Evolutionary conservation across 2,329 filamentous ascomycete genomes (phyloP).

Genomic region (Fusarium drepaniforme): DNA sequence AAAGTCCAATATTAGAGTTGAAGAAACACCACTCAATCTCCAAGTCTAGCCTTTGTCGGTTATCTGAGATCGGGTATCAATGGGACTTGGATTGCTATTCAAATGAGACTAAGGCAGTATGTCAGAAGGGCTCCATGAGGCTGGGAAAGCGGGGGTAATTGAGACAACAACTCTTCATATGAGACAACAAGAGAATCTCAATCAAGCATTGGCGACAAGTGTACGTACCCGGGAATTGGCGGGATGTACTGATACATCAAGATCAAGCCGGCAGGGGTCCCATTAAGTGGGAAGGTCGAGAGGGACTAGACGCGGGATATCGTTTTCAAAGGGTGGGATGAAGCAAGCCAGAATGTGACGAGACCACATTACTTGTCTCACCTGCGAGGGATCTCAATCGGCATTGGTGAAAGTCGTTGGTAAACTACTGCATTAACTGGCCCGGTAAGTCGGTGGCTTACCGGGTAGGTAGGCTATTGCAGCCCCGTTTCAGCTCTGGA

Average conservation of each 20-base stretch:
- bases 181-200: not conserved
- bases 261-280: not conserved
- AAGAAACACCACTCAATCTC: not conserved
- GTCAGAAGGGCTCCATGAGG: no score
- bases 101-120: not conserved
- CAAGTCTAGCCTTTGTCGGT: not conserved
- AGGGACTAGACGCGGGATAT: not conserved
- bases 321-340: not conserved
- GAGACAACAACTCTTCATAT: not conserved
- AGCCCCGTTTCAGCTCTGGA: not conserved
- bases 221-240: not conserved
- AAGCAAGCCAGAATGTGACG: not conserved
- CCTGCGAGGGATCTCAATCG: not conserved
- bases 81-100: not conserved
- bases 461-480: not conserved
- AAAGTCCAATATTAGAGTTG: not conserved
- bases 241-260: not conserved
- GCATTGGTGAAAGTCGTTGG: not conserved
- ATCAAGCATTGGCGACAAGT: not conserved
- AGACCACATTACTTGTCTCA: not conserved
- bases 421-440: not conserved
- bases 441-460: not conserved
- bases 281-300: not conserved
- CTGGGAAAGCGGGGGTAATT: not conserved
- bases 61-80: not conserved